These are phyloP conservation scores for Albatrellus ellisii DNA, from an alignment of 768 basidiomycete genomes.

Conservation along the genomic window DNA sequence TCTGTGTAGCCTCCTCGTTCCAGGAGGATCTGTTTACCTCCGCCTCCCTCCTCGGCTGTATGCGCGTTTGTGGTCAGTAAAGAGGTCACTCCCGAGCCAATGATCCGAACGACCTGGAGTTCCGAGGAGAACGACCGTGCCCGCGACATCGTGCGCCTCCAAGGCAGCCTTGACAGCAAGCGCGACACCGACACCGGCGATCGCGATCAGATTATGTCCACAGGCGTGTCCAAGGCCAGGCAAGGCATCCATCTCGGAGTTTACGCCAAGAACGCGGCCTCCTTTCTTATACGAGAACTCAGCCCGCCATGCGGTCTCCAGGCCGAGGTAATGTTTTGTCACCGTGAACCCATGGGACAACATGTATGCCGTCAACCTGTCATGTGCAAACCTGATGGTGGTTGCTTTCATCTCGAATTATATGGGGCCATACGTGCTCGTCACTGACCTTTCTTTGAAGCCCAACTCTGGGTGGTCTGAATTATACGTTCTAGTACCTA, in stretches of 20 bases:
- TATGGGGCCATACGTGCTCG: conserved; percentile 6
- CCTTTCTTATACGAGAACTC: conserved; percentile 46
- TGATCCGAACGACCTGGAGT: conserved; percentile 35
- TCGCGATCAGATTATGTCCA: conserved; percentile 77
- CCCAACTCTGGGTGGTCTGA: conserved; percentile 52
- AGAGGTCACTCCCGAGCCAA: not conserved
- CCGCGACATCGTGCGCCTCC: conserved; percentile 44
- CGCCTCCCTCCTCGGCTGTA: conserved; percentile 65
- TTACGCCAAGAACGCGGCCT: conserved; percentile 60
- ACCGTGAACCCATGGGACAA: conserved; percentile 53
- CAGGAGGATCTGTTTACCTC: conserved; percentile 64
- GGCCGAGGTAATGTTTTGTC: conserved; percentile 53
- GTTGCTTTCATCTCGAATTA: not conserved
- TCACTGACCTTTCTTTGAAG: conserved; percentile 48
- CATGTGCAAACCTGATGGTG: conserved; percentile 51
- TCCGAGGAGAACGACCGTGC: conserved; percentile 61
- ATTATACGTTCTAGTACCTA: not conserved
- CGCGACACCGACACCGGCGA: conserved; percentile 63
- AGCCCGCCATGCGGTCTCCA: conserved; percentile 70
- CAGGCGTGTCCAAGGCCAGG: conserved; percentile 53
- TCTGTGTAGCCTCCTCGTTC: conserved; percentile 66
- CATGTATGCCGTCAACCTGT: conserved; percentile 57
- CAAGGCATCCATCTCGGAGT: conserved; percentile 63
- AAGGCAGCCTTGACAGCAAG: conserved; percentile 61
- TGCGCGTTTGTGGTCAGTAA: not conserved